A percentile compares a stretch with the other conserved stretches of the same genome.
Evolutionary conservation across 2,329 filamentous ascomycete species (phyloP).

Genomic region (Sporothrix inflata): DNA sequence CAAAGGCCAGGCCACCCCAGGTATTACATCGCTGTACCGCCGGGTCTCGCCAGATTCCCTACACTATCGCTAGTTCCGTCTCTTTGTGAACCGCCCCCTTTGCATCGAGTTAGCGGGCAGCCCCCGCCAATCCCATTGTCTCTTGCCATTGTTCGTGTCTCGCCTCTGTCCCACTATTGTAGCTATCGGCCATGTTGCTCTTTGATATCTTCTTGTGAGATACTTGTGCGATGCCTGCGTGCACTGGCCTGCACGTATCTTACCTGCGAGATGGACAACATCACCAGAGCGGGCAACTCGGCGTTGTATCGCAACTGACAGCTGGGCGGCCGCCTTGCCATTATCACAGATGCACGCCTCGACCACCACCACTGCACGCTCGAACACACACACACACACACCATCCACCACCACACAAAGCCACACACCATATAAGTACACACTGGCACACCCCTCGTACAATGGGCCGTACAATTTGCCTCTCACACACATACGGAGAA

Average conservation of each 20-base stretch:
- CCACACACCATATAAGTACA: neutral
- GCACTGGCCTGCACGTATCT: neutral
- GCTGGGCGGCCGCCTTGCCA: neutral
- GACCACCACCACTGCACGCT: neutral
- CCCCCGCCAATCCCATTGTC: constrained; percentile 14
- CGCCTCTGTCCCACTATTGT: neutral
- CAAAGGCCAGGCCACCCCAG: neutral
- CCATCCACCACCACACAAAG: neutral
- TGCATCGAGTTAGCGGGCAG: constrained; percentile 3
- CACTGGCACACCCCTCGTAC: neutral
- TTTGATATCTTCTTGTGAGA: neutral
- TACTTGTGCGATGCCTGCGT: neutral
- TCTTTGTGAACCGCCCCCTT: neutral
- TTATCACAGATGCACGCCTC: neutral
- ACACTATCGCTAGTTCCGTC: constrained; percentile 6
- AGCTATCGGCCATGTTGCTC: neutral
- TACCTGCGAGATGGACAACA: neutral
- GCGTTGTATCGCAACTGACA: neutral
- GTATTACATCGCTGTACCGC: neutral
- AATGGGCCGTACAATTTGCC: neutral
- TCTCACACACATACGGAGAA: neutral
- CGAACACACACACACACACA: neutral
- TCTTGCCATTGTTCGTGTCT: constrained; percentile 7
- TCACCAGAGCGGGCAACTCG: neutral
- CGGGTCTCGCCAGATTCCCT: constrained; percentile 1